Evolutionary conservation across 1,139 yeast species (phyloP).

Genomic region (Nakaseomyces delphensis): DNA sequence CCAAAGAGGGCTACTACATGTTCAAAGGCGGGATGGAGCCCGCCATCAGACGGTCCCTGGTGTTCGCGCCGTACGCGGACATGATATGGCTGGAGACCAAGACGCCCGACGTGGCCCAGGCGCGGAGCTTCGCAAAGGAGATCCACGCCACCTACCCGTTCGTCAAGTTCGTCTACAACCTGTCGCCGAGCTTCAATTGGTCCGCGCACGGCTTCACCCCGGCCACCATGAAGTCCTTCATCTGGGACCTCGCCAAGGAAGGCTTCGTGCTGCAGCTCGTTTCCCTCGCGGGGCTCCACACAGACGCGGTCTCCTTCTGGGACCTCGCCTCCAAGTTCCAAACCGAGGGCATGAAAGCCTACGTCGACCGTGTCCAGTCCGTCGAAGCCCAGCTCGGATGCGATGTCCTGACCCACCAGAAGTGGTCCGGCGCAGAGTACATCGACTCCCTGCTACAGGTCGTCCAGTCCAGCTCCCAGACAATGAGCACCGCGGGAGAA

Average conservation of each 20-base stretch:
- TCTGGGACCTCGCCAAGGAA: conserved; percentile 45
- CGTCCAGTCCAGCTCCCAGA: conserved; percentile 40
- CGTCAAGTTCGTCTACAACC: conserved; percentile 48
- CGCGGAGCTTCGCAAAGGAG: conserved; percentile 39
- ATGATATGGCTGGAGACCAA: conserved; percentile 53
- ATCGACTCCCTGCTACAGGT: conserved; percentile 40
- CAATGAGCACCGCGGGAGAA: conserved; percentile 38
- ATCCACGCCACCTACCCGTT: conserved; percentile 44
- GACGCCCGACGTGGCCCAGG: conserved; percentile 45
- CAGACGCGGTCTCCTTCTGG: conserved; percentile 44
- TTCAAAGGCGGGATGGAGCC: conserved; percentile 43
- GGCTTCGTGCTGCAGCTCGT: conserved; percentile 49
- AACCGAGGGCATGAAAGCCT: conserved; percentile 47
- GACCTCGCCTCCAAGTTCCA: conserved; percentile 41
- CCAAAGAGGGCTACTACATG: conserved; percentile 48
- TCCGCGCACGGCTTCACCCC: conserved; percentile 44
- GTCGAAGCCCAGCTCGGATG: conserved; percentile 39
- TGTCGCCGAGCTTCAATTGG: conserved; percentile 55
- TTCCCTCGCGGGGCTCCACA: conserved; percentile 48
- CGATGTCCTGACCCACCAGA: conserved; percentile 50
- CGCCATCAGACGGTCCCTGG: conserved; percentile 45
- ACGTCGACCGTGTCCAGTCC: conserved; percentile 44
- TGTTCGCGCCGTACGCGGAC: conserved; percentile 50
- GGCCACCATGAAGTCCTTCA: conserved; percentile 39
- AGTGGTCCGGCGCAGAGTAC: conserved; percentile 53